These are phyloP conservation scores for Physcomitrellopsis africana DNA, from an alignment of 225 moss, liverwort and hornwort genomes.

Conservation along the genomic window DNA sequence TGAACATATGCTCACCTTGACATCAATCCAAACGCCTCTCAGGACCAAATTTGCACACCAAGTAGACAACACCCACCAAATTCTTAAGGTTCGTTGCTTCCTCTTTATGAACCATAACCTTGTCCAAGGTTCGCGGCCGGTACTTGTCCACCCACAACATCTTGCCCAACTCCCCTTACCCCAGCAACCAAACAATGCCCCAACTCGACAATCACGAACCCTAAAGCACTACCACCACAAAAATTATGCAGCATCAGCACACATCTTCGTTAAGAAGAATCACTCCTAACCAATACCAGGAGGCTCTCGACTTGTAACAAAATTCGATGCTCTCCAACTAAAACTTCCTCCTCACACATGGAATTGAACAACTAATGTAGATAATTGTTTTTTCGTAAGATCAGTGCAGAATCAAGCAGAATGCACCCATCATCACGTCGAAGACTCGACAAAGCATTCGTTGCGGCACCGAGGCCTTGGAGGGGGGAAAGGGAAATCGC, in stretches of 20 bases:
- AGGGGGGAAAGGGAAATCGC: neutral
- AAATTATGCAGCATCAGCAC: neutral
- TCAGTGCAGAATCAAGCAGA: neutral
- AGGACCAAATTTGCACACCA: neutral
- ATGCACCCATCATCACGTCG: neutral
- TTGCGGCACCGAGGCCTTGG: neutral
- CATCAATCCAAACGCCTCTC: neutral
- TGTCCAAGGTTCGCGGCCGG: constrained; percentile 78
- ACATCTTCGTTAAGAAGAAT: neutral
- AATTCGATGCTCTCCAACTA: neutral
- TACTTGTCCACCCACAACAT: constrained; percentile 96
- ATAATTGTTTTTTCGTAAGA: neutral
- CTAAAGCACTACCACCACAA: neutral
- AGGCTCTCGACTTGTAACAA: neutral
- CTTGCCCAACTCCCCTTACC: constrained; percentile 15
- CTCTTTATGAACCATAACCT: constrained; percentile 79
- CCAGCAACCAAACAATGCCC: neutral
- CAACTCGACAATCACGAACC: neutral
- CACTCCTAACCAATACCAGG: constrained; percentile 9
- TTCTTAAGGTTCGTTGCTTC: constrained; percentile 75
- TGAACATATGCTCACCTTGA: neutral
- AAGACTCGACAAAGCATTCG: constrained; percentile 6
- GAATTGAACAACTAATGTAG: neutral
- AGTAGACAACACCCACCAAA: constrained; percentile 46
- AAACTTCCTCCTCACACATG: neutral